Evolutionary conservation across 208 protist genomes (phyloP), one percentile per base, ranked within the genome.

Genomic region (Acanthamoeba royreba): DNA sequence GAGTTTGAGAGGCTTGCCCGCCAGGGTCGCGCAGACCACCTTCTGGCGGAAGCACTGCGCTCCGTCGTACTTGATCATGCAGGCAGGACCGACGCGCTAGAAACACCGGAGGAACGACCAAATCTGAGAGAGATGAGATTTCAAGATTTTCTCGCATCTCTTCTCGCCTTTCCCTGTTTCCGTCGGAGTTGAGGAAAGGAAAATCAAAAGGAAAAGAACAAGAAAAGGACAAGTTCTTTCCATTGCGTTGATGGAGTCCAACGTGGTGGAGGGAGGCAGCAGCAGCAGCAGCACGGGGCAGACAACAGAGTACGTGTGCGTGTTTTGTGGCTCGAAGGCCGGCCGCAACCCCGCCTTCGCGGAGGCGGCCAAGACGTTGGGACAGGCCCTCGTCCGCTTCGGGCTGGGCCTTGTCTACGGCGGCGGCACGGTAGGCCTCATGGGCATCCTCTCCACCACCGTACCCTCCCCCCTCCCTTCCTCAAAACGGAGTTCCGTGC

Each of bases 11-110:
- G 96, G 22, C 86, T 94, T 69, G 40, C 95, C 93, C 47, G 77
- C 94, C 3, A 98, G 94, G 25, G 94, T 86, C 22, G 96, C 92
- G 25, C 95, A 95, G 8, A 97, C 90, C 25, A 98, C 93, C 47
- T 96, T 93, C 89, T 97, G 95, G 40, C 97, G 94, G 49, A 98
- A 96, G 52, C 94, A 94, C 22, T 25, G 35, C 28, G 87, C 87
- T 53, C 96, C 96, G 72, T 96, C 83, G 72, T 85, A 94, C 22
- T 58, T 58, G 49, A 58, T 13, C 49, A 58, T 58, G 49, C n/a
- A n/a, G n/a, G n/a, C n/a, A n/a, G n/a, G n/a, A n/a, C n/a, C n/a
- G n/a, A n/a, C n/a, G n/a, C n/a, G n/a, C n/a, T n/a, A n/a, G n/a
- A n/a, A n/a, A n/a, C n/a, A n/a, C n/a, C n/a, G n/a, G n/a, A n/a